Conservation (phyloP, 495 filamentous ascomycete genomes). For the Aspergillus biplanus region DNA sequence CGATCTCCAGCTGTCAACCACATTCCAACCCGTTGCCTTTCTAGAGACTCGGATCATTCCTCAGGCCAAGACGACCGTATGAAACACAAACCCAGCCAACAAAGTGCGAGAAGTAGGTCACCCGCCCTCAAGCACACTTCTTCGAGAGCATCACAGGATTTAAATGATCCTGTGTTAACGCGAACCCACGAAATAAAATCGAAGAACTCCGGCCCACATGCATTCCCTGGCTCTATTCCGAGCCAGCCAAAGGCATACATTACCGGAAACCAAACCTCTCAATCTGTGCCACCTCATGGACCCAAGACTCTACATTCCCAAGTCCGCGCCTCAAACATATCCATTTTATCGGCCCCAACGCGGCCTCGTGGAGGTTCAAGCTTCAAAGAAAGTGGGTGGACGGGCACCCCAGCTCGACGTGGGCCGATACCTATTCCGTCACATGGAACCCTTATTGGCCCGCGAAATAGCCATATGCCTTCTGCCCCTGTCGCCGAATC, state of each 20-base stretch:
- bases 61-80: slow-evolving; percentile 11
- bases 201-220: slow-evolving; percentile 11
- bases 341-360: slow-evolving; percentile 62
- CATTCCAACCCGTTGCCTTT: slow-evolving; percentile 9
- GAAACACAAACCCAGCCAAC: slow-evolving; percentile 9
- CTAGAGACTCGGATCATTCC: slow-evolving; percentile 16
- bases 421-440: slow-evolving; percentile 34
- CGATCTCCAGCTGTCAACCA: slow-evolving; percentile 33
- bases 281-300: slow-evolving; percentile 52
- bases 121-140: slow-evolving; percentile 10
- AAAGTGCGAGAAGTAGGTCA: slow-evolving; percentile 15
- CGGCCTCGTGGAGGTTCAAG: slow-evolving; percentile 56
- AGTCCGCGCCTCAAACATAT: slow-evolving; percentile 51
- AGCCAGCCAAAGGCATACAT: slow-evolving; percentile 43
- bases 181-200: slow-evolving; percentile 11
- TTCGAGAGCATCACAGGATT: slow-evolving; percentile 11
- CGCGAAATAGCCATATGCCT: slow-evolving; percentile 44
- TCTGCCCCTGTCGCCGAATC: slow-evolving; percentile 29
- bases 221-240: slow-evolving; percentile 29
- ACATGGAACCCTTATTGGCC: slow-evolving; percentile 45
- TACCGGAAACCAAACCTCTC: slow-evolving; percentile 42
- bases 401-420: slow-evolving; percentile 43
- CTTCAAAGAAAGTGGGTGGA: slow-evolving; percentile 42
- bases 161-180: slow-evolving; percentile 2
- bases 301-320: slow-evolving; percentile 50